Base-by-base conservation (phyloP, 495 filamentous ascomycete species). In the Talaromyces thailandensis region DNA sequence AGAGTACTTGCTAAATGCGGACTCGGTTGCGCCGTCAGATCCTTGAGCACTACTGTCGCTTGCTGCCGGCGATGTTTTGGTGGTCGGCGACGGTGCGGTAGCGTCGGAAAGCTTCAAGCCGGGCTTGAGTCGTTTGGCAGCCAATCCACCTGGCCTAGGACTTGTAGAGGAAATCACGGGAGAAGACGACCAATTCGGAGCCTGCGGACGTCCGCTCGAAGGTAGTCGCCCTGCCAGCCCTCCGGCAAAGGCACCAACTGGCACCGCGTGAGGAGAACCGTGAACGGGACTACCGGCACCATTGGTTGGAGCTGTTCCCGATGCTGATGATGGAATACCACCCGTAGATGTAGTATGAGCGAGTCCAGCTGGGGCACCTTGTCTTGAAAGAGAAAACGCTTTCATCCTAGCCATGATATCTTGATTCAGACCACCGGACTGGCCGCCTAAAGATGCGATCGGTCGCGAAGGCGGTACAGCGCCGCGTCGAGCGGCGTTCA, bases 1-100 rank as follows among this genome's bases (percentile, higher is more conserved):
- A 9, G 92, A 86, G 74, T 96, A 98, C 71, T 96, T 93, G 73
- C 87, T 92, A 70, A 99, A 87, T 55, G 89, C 83, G 3, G 88
- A 88, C 58, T 86, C 86, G 48, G 69, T 70, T 28, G 61, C 64
- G 58, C 62, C 65, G 64, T 64, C 65, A 59, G 65, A 64, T 62
- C 61, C 59, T 60, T 53, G 56, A 25, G 61, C 63, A 51, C 70
- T 23, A 24, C 60, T 21, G 6, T 66, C 52, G 1, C 65, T 68
- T 58, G 67, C 63, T 8, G 70, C 6, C 8, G 51, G 32, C 21
- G 53, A 43, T 18, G 11, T 12, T 21, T 40, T 8, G 70, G 14
- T 3, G 5, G 66, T 64, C 11, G 48, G 29, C 40, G 68, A 71
- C 2, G 73, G 52, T 2, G 77, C 79, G 2, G 74, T 70, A 14